These are phyloP conservation scores for Coemansia sp. DNA, from an alignment of 192 early-diverging fungal species.

Conservation along the genomic window DNA sequence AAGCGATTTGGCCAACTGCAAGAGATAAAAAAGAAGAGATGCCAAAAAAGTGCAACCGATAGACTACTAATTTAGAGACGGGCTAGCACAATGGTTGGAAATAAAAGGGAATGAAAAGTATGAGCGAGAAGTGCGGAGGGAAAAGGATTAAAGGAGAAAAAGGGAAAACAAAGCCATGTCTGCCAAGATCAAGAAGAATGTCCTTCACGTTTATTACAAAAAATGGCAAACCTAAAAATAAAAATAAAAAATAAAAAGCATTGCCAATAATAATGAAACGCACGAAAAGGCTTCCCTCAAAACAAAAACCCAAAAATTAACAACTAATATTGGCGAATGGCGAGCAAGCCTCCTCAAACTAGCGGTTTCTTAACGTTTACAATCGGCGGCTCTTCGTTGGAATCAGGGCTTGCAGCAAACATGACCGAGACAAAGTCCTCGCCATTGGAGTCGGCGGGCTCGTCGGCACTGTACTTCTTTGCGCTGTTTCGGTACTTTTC, in stretches of 20 bases:
- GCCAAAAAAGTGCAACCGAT: neutral
- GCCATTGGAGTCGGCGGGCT: constrained; percentile 9
- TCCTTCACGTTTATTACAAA: neutral
- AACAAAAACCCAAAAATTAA: too few species aligned
- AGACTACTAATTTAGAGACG: neutral
- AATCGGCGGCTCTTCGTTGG: constrained; percentile 7
- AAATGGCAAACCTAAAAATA: neutral
- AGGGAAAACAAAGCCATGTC: neutral
- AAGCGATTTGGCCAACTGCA: neutral
- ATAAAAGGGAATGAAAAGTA: neutral
- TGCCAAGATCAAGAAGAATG: neutral
- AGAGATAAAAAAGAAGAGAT: neutral
- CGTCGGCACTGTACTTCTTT: constrained; percentile 29
- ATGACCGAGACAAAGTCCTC: constrained; percentile 5
- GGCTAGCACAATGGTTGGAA: neutral
- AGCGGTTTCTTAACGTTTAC: constrained; percentile 14
- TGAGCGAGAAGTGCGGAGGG: neutral
- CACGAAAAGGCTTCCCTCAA: too few species aligned
- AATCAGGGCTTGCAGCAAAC: constrained; percentile 2
- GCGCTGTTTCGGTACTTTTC: constrained; percentile 33
- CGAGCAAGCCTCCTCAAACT: neutral
- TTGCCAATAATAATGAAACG: too few species aligned
- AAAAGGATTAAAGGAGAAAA: neutral
- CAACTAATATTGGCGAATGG: neutral
- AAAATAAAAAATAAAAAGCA: neutral